phyloP scores from a whole-genome alignment of 2,329 filamentous ascomycete species.

The Ustulina deusta region DNA sequence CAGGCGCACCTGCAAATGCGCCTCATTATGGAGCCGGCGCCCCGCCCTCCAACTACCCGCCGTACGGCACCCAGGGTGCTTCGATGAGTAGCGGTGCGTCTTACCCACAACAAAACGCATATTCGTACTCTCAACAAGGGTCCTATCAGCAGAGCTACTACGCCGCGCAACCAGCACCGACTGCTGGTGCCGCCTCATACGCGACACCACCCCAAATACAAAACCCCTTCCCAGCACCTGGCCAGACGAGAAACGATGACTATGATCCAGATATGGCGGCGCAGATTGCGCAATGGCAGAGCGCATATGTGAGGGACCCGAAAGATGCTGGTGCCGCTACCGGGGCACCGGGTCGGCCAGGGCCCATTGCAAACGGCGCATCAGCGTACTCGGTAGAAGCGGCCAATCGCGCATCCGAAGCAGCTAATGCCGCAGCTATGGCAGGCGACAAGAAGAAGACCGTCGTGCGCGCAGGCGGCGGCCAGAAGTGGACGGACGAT shows the following conservation, averaged over 20 bases:
- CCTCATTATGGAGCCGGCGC: conserved; percentile 59
- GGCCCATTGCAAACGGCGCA: conserved; percentile 46
- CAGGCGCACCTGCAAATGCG: conserved; percentile 55
- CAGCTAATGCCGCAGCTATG: conserved; percentile 59
- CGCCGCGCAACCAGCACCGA: conserved; percentile 44
- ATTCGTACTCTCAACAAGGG: conserved; percentile 49
- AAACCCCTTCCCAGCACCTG: conserved; percentile 82
- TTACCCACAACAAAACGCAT: conserved; percentile 43
- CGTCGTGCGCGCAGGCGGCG: conserved; percentile 87
- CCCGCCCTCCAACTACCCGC: conserved; percentile 51
- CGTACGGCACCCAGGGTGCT: conserved; percentile 53
- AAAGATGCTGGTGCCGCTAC: conserved; percentile 62
- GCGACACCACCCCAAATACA: conserved; percentile 74
- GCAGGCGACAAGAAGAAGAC: conserved; percentile 79
- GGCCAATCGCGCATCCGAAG: conserved; percentile 49
- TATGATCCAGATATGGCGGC: conserved; percentile 86
- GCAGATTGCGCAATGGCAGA: conserved; percentile 95
- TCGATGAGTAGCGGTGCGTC: conserved; percentile 40
- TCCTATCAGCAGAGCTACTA: conserved; percentile 53
- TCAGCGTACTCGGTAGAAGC: conserved; percentile 55
- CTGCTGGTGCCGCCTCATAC: conserved; percentile 57
- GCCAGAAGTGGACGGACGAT: conserved; percentile 91
- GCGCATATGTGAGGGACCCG: conserved; percentile 75
- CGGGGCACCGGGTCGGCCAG: conserved; percentile 41
- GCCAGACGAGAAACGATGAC: conserved; percentile 57